A percentile compares a stretch with the other conserved stretches of the same genome.
These are phyloP conservation scores for Ogataea pignaliae DNA, from an alignment of 805 yeast genomes.

Conservation along the genomic window DNA sequence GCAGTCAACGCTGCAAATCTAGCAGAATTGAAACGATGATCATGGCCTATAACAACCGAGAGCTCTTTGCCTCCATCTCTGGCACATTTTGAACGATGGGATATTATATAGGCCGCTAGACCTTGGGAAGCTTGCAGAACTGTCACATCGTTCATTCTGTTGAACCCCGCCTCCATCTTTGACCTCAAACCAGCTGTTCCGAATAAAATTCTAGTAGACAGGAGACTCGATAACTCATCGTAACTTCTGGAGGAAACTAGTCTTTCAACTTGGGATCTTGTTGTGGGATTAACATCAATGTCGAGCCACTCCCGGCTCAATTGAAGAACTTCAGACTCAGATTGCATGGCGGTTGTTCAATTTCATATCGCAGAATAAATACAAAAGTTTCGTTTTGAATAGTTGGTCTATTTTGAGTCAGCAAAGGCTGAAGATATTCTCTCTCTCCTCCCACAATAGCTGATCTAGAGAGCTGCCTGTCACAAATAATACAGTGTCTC, in stretches of 20 bases:
- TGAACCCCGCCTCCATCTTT: slow-evolving; percentile 86
- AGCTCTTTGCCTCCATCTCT: not conserved
- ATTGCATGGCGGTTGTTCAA: not conserved
- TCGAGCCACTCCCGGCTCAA: slow-evolving; percentile 36
- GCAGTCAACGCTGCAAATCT: slow-evolving; percentile 79
- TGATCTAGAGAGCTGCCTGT: no score
- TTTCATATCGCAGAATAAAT: no score
- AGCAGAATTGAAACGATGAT: slow-evolving; percentile 79
- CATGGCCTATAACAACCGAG: slow-evolving; percentile 80
- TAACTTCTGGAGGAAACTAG: slow-evolving; percentile 37
- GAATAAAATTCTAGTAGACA: slow-evolving; percentile 63
- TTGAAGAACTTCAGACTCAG: slow-evolving; percentile 1
- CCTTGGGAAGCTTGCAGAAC: slow-evolving; percentile 90
- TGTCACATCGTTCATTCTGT: slow-evolving; percentile 84
- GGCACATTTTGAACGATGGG: slow-evolving; percentile 28
- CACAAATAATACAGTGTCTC: no score
- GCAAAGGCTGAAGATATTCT: no score
- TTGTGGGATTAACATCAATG: slow-evolving; percentile 33
- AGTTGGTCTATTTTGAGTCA: no score
- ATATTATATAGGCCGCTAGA: slow-evolving; percentile 47
- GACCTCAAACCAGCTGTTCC: slow-evolving; percentile 95
- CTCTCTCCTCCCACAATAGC: no score
- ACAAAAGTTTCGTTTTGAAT: no score
- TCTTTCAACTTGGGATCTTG: slow-evolving; percentile 51
- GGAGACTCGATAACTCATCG: slow-evolving; percentile 45